A percentile compares a stretch with the other conserved stretches of the same genome.
Conservation (phyloP, 345 rosid species). For the Lenwebbia sp. region DNA sequence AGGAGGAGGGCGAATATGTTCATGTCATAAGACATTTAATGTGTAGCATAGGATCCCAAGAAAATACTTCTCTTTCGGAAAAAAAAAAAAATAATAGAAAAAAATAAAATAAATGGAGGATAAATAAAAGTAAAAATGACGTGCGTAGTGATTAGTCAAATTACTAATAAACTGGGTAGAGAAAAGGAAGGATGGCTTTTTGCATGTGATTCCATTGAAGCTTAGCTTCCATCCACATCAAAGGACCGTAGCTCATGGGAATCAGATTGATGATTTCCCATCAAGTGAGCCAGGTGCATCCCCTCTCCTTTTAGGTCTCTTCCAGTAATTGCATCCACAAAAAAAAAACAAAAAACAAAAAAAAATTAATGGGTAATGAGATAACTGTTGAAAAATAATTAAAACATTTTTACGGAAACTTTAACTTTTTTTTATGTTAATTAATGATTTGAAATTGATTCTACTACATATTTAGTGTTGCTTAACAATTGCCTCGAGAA, state of each 20-base stretch:
- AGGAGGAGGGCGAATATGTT: no score
- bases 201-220: not conserved
- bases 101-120: no score
- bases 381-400: not conserved
- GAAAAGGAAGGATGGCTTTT: not conserved
- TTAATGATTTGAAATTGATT: not conserved
- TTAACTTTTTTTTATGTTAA: fast-evolving
- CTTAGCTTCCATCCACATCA: not conserved
- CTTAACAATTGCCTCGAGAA: no score
- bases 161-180: not conserved
- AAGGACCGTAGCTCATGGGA: not conserved
- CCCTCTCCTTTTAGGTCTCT: not conserved
- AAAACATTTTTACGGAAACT: not conserved
- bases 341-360: not conserved
- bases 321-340: not conserved
- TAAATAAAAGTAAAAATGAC: not conserved
- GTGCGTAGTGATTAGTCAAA: not conserved
- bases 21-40: not conserved
- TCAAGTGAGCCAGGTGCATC: not conserved
- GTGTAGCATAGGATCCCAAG: not conserved
- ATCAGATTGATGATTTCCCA: not conserved
- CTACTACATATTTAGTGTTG: no score
- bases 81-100: no score
- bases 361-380: not conserved
- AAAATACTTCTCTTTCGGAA: fast-evolving